These are phyloP conservation scores for Teunomyces stri DNA, from an alignment of 805 yeast genomes.

Conservation along the genomic window DNA sequence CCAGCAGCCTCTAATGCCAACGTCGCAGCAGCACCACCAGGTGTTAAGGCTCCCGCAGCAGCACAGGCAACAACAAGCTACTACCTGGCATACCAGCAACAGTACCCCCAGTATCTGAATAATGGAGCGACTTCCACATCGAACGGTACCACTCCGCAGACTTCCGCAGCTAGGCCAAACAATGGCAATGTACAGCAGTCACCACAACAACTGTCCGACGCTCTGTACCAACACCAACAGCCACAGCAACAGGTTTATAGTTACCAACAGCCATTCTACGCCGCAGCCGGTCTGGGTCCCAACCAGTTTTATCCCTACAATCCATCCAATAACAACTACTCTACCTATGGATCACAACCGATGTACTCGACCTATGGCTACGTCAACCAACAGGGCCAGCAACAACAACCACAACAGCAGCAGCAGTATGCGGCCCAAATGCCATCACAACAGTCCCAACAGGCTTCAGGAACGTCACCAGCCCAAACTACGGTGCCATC, in stretches of 20 bases:
- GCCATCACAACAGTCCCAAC: not conserved
- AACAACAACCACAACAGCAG: slow-evolving; percentile 3
- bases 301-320: slow-evolving; percentile 22
- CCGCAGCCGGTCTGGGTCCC: slow-evolving; percentile 11
- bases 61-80: slow-evolving; percentile 7
- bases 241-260: slow-evolving; percentile 16
- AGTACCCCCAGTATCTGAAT: slow-evolving; percentile 3
- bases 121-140: not conserved
- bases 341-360: slow-evolving; percentile 16
- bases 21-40: slow-evolving; percentile 13
- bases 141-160: not conserved
- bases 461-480: not conserved
- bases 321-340: slow-evolving; percentile 13
- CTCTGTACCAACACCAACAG: slow-evolving; percentile 5
- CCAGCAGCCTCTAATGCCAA: slow-evolving; percentile 22
- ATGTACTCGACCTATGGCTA: slow-evolving; percentile 15
- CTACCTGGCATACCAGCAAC: slow-evolving; percentile 5
- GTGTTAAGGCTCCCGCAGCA: slow-evolving; percentile 11
- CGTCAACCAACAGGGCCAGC: slow-evolving; percentile 11
- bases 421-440: slow-evolving; percentile 1
- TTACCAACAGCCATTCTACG: slow-evolving; percentile 21
- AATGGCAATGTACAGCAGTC: slow-evolving; percentile 11
- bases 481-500: not conserved
- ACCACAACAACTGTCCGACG: slow-evolving; percentile 9
- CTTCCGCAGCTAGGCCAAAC: not conserved